These are phyloP conservation scores for Cyphellophora europaea DNA, from an alignment of 2,329 filamentous ascomycete genomes.

Conservation along the genomic window DNA sequence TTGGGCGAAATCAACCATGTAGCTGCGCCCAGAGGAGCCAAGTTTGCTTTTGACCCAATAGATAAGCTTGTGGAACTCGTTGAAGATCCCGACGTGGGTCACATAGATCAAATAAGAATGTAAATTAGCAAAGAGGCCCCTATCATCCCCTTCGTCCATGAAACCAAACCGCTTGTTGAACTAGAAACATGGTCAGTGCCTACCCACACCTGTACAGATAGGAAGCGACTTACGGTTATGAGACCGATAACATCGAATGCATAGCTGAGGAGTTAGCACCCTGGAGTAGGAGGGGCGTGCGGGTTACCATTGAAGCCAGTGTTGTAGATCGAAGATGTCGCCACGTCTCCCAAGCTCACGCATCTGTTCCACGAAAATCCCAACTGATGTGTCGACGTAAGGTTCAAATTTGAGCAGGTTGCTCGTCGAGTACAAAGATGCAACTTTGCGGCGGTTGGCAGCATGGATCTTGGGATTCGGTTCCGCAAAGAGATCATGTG, in stretches of 20 bases:
- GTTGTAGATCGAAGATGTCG: constrained; percentile 19
- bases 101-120: constrained; percentile 27
- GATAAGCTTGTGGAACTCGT: constrained; percentile 27
- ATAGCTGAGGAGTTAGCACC: no score
- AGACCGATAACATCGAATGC: constrained; percentile 27
- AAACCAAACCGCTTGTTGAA: constrained; percentile 28
- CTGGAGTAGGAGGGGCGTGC: no score
- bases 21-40: constrained; percentile 21
- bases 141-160: constrained; percentile 22
- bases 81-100: constrained; percentile 33
- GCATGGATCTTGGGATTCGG: constrained; percentile 65
- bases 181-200: constrained; percentile 5
- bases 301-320: constrained; percentile 34
- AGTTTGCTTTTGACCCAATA: constrained; percentile 23
- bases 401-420: constrained; percentile 43
- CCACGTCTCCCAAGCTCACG: constrained; percentile 23
- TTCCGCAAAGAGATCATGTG: constrained; percentile 53
- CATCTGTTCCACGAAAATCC: constrained; percentile 20
- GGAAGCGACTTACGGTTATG: constrained; percentile 20
- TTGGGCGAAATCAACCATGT: constrained; percentile 24
- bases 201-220: no score
- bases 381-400: constrained; percentile 65
- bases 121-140: constrained; percentile 28
- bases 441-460: constrained; percentile 60
- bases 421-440: constrained; percentile 49